These are phyloP conservation scores for Penicillium italicum DNA, from an alignment of 2,329 filamentous ascomycete species.

Conservation along the genomic window DNA sequence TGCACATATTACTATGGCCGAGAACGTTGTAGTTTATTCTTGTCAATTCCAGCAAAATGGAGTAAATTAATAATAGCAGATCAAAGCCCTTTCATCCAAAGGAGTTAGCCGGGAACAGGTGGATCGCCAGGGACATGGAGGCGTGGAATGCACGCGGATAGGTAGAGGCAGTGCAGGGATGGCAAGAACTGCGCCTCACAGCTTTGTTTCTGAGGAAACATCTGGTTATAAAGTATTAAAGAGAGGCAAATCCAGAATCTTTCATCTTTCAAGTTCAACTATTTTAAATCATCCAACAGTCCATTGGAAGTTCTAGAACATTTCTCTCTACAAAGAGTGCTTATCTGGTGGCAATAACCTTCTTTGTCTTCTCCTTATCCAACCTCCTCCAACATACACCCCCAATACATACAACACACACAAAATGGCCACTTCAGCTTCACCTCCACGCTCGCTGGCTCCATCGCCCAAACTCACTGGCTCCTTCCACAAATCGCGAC, in stretches of 20 bases:
- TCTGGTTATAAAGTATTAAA: neutral
- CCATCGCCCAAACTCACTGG: neutral
- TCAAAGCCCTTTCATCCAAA: neutral
- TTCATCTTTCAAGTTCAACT: neutral
- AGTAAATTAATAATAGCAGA: neutral
- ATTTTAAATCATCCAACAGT: neutral
- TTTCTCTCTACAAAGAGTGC: neutral
- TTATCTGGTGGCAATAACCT: conserved; percentile 22
- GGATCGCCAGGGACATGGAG: conserved; percentile 13
- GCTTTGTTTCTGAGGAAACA: neutral
- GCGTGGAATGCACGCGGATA: neutral
- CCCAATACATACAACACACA: conserved; percentile 7
- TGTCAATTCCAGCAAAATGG: neutral
- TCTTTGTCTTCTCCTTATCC: conserved; percentile 17
- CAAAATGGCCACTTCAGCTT: conserved; percentile 26
- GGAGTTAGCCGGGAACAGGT: conserved; percentile 2
- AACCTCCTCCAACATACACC: neutral
- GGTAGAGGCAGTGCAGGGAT: conserved; percentile 7
- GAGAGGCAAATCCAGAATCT: neutral
- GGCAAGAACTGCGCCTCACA: conserved; percentile 4
- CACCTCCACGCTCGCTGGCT: conserved; percentile 15
- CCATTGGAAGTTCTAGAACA: conserved; percentile 1
- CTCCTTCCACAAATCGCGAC: conserved; percentile 29
- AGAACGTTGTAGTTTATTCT: neutral
- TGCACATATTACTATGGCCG: neutral